Percentiles rank a stretch among this genome's conserved stretches.
Evolutionary conservation across 2,329 filamentous ascomycete genomes (phyloP).

Genomic region (Boeremia exigua): DNA sequence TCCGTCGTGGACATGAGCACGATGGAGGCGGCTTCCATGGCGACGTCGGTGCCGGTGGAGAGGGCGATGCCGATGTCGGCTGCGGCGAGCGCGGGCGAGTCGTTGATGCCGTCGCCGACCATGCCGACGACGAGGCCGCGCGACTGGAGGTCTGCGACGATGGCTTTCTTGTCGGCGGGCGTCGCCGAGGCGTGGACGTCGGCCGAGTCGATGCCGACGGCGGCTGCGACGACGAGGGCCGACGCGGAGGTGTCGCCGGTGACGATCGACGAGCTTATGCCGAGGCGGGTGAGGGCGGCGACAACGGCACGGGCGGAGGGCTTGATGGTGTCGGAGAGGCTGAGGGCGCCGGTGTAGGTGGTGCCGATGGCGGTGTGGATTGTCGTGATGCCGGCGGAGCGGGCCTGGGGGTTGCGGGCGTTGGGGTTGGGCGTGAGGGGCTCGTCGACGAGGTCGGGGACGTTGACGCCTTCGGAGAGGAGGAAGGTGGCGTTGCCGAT

Average conservation of each 20-base stretch:
- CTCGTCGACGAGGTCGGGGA: conserved; percentile 63
- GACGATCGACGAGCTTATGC: conserved; percentile 86
- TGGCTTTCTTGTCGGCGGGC: conserved; percentile 87
- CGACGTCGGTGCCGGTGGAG: conserved; percentile 90
- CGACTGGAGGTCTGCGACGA: conserved; percentile 78
- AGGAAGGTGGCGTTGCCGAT: conserved; percentile 85
- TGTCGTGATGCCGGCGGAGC: conserved; percentile 75
- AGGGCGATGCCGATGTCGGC: conserved; percentile 94
- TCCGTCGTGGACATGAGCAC: conserved; percentile 94
- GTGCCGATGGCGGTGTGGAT: conserved; percentile 91
- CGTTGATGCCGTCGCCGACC: conserved; percentile 97
- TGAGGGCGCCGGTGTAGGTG: conserved; percentile 79
- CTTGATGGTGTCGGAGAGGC: conserved; percentile 90
- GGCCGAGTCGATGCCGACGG: conserved; percentile 78
- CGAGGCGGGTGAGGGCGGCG: conserved; percentile 80
- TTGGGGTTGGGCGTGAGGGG: conserved; percentile 51
- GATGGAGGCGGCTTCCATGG: conserved; percentile 95
- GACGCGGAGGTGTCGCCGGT: conserved; percentile 90
- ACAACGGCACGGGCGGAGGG: conserved; percentile 82
- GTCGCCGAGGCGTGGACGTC: conserved; percentile 87
- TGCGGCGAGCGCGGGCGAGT: conserved; percentile 91
- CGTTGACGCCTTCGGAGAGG: conserved; percentile 69
- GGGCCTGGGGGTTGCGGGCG: conserved; percentile 49
- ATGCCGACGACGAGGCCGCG: conserved; percentile 83
- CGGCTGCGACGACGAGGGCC: conserved; percentile 79